Conservation (phyloP, 202 grass and related monocot genomes). For the Tripidium arundinaceum region DNA sequence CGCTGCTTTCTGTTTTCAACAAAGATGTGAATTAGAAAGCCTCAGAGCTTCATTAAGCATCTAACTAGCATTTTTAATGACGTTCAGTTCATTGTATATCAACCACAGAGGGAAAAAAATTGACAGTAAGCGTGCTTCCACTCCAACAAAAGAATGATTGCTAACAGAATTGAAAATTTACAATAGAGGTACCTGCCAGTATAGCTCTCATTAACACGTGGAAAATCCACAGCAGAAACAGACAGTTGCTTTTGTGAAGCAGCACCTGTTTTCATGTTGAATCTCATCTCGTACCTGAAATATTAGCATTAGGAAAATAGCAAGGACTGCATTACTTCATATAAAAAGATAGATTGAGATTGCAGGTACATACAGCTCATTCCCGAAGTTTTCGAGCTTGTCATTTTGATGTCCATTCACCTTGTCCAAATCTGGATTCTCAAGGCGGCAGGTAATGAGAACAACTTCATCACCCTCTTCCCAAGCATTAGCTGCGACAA, state of each 20-base stretch:
- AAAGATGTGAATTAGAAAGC: constrained; percentile 4
- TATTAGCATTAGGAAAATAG: neutral
- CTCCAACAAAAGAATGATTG: neutral
- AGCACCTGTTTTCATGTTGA: constrained; percentile 77
- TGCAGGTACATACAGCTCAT: constrained; percentile 61
- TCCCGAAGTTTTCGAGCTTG: constrained; percentile 65
- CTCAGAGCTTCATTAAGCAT: neutral
- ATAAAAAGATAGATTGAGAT: neutral
- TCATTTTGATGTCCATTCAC: constrained; percentile 50
- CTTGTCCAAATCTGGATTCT: constrained; percentile 76
- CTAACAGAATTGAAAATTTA: neutral
- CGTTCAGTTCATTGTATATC: neutral
- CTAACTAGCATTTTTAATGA: neutral
- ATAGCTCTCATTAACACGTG: constrained; percentile 84
- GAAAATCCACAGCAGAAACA: constrained; percentile 80
- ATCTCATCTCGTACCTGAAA: constrained; percentile 91
- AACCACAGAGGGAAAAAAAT: neutral
- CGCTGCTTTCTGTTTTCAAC: constrained; percentile 64
- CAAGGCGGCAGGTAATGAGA: constrained; percentile 73
- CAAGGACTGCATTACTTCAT: neutral
- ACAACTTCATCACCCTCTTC: constrained; percentile 84
- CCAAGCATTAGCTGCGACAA: constrained; percentile 80
- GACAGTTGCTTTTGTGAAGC: constrained; percentile 84
- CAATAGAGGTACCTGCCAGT: constrained; percentile 53
- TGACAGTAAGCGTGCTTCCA: neutral